Conservation (phyloP, 306 rosid genomes). For the Fragaria vesca region DNA sequence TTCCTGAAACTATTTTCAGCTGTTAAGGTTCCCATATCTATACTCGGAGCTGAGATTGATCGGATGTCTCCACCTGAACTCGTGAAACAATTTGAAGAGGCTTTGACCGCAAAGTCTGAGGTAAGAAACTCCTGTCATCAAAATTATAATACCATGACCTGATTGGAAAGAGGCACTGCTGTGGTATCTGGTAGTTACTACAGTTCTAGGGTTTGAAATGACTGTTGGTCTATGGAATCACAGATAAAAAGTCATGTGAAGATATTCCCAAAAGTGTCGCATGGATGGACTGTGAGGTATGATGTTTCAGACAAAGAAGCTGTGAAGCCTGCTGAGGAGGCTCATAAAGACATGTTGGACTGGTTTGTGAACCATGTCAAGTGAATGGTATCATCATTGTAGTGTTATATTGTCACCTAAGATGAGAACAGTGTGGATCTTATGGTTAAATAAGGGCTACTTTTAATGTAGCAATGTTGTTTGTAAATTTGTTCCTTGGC, state of each 20-base stretch:
- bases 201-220: background rate
- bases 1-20: constrained; percentile 27
- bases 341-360: constrained; percentile 58
- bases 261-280: constrained; percentile 52
- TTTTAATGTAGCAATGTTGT: background rate
- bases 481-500: background rate
- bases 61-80: constrained; percentile 32
- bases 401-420: background rate
- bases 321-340: constrained; percentile 58
- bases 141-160: background rate
- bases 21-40: constrained; percentile 47
- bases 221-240: constrained; percentile 5
- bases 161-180: background rate
- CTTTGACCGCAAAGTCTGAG: constrained; percentile 37
- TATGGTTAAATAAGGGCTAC: constrained; percentile 1
- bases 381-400: constrained; percentile 17
- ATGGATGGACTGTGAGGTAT: constrained; percentile 65
- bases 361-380: constrained; percentile 55
- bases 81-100: constrained; percentile 40
- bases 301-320: constrained; percentile 43
- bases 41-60: constrained; percentile 52
- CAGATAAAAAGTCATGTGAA: constrained; percentile 59
- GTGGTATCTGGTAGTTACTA: background rate
- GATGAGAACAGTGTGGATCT: background rate
- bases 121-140: constrained; percentile 21